Evolutionary conservation across 2,329 filamentous ascomycete genomes (phyloP), one percentile per base, ranked within the genome.

Genomic region (Myriangium duriaei): DNA sequence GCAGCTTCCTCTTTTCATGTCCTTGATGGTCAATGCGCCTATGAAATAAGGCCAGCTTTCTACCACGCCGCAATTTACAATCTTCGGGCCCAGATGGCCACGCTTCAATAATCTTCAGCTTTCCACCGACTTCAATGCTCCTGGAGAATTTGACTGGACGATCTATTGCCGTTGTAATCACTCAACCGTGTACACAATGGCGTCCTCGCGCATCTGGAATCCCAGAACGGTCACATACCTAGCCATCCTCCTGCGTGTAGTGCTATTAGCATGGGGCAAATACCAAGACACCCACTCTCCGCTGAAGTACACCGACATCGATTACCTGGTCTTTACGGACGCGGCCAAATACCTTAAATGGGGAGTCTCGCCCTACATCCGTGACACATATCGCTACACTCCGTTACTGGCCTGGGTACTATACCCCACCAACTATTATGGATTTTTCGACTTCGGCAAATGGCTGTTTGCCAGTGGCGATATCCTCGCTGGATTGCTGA

Each of bases 321-420:
- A 98, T 68, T 98, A 98, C 62, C 77, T 86, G 47, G 91, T 98
- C 58, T 98, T 98, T 67, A 96, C 91, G 34, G 88, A 96, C 58
- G 91, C 91, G 16, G 76, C 91, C 2, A 81, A 82, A 47, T 88
- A 81, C 59, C 64, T 84, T 30, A 63, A 77, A 3, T 65, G 61
- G n/a, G 73, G 73, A 3, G 62, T 64, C 32, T 83, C 82, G 0
- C 91, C 91, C 2, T 98, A 98, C 58, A 71, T 73, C 29, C 76
- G 91, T 38, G 88, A 91, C 53, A 98, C 91, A 0, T 98, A 98
- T 65, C 81, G 91, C 43, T 98, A 98, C 65, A 96, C 91, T 17
- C 91, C 91, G 0, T 67, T 98, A 1, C 71, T 98, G 1, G 85
- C 91, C 11, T 96, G 87, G 87, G 64, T 95, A 3, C 71, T 98